These are phyloP conservation scores for Carpinus fangiana DNA, from an alignment of 306 rosid species.

Conservation along the genomic window DNA sequence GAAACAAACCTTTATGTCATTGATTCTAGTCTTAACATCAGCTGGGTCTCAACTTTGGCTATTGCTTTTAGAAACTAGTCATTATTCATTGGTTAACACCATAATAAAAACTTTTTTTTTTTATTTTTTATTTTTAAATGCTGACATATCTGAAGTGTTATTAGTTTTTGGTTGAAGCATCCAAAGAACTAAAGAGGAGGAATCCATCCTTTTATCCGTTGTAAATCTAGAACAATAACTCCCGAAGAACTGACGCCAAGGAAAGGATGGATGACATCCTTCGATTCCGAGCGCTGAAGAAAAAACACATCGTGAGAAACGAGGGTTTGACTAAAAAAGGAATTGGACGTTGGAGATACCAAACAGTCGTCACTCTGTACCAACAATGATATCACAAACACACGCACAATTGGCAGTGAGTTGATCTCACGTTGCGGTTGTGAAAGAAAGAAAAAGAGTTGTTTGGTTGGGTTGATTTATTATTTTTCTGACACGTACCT, in stretches of 20 bases:
- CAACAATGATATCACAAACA: not conserved
- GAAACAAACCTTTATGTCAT: not conserved
- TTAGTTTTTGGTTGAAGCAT: too few species aligned
- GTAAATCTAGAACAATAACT: not conserved
- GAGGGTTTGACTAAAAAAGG: not conserved
- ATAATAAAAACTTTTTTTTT: too few species aligned
- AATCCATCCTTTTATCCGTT: not conserved
- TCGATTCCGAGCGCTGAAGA: not conserved
- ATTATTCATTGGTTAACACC: not conserved
- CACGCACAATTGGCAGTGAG: not conserved
- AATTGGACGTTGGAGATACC: constrained; percentile 1
- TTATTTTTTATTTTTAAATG: too few species aligned
- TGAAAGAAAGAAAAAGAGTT: not conserved
- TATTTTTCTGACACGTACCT: not conserved
- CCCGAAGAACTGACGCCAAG: not conserved
- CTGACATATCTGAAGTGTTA: not conserved
- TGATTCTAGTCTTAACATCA: not conserved
- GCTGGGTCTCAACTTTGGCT: not conserved
- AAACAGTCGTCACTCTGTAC: not conserved
- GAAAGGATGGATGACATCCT: not conserved
- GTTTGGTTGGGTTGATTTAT: not conserved
- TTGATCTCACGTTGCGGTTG: too few species aligned
- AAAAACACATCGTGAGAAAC: not conserved
- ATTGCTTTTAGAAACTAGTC: not conserved
- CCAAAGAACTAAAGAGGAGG: too few species aligned